Evolutionary conservation across 208 protist genomes (phyloP), one percentile per base, ranked within the genome.

Genomic region (Acanthamoeba lenticulata): DNA sequence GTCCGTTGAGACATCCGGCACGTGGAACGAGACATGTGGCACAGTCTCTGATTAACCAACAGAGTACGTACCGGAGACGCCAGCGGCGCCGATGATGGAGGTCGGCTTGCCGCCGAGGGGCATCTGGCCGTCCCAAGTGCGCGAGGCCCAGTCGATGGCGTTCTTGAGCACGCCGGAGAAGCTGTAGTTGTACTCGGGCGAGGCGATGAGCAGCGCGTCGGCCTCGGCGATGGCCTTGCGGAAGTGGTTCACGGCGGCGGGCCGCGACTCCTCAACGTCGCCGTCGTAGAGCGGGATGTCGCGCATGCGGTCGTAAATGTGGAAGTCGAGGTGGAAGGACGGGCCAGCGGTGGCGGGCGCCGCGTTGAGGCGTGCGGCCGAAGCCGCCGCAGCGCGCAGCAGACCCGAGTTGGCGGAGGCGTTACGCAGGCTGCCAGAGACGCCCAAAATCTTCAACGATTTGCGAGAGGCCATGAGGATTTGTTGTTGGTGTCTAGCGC

Each of bases 171-270:
- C 77, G 6, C 77, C 77, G 24, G 77, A 40, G 77, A 60, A 86
- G 44, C 77, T 86, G 77, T 86, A 86, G 77, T 86, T 86, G 34
- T 86, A 86, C 77, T 86, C 77, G 2, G 77, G 44, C 44, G 77
- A 38, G 77, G 77, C 77, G 44, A 86, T 86, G 34, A 86, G 77
- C 24, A 86, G 77, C 44, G 44, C 77, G 77, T 86, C 77, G 44
- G 77, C 40, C n/a, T 86, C 77, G 34, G 42, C 77, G 77, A 86
- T 86, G 77, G 77, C 77, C 5, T 42, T 19, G 4, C 77, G 77
- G n/a, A 86, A 38, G 29, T 11, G 44, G 44, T 57, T 38, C 40
- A 86, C 77, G 6, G 77, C 49, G n/a, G 49, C 77, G 44, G 77
- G 77, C 77, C 57, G 49, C 42, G 44, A 21, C 77, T 86, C 77